Conservation (phyloP, 2,329 filamentous ascomycete species). For the Aaosphaeria pasadenensis region DNA sequence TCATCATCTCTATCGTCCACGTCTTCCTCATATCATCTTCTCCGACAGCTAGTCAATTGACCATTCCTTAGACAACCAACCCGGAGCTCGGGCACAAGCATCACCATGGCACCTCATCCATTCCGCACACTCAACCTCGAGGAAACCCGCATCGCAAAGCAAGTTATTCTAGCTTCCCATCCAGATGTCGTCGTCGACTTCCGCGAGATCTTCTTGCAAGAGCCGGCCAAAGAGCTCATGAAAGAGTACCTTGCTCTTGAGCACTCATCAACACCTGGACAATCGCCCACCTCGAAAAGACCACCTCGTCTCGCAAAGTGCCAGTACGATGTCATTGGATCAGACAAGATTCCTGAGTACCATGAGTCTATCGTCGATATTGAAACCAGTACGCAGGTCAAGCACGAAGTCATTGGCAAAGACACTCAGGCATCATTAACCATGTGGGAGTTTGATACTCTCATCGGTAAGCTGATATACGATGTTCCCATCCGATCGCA, state of each 20-base stretch:
- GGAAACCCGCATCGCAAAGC: slow-evolving; percentile 52
- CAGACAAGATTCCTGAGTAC: slow-evolving; percentile 52
- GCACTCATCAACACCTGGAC: slow-evolving; percentile 37
- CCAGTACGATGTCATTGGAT: slow-evolving; percentile 56
- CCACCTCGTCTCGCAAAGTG: slow-evolving; percentile 52
- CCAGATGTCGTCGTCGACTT: slow-evolving; percentile 41
- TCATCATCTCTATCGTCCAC: too few relatives aligned
- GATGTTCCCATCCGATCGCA: not conserved
- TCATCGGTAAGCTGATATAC: slow-evolving; percentile 10
- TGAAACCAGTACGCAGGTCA: slow-evolving; percentile 38
- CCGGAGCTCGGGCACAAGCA: not conserved
- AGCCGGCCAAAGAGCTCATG: slow-evolving; percentile 50
- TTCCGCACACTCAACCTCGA: slow-evolving; percentile 56
- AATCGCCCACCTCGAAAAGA: slow-evolving; percentile 40
- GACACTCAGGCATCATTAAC: slow-evolving; percentile 49
- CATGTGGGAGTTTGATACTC: slow-evolving; percentile 37
- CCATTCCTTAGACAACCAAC: too few relatives aligned
- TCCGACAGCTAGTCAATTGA: too few relatives aligned
- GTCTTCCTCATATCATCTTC: too few relatives aligned
- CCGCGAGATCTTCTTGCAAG: slow-evolving; percentile 51
- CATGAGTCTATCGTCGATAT: slow-evolving; percentile 55
- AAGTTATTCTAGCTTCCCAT: slow-evolving; percentile 46
- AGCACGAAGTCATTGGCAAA: slow-evolving; percentile 47
- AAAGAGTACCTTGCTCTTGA: slow-evolving; percentile 49
- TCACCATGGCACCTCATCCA: slow-evolving; percentile 45